Conservation (phyloP, 768 basidiomycete species). For the Sarcodon sp. region DNA sequence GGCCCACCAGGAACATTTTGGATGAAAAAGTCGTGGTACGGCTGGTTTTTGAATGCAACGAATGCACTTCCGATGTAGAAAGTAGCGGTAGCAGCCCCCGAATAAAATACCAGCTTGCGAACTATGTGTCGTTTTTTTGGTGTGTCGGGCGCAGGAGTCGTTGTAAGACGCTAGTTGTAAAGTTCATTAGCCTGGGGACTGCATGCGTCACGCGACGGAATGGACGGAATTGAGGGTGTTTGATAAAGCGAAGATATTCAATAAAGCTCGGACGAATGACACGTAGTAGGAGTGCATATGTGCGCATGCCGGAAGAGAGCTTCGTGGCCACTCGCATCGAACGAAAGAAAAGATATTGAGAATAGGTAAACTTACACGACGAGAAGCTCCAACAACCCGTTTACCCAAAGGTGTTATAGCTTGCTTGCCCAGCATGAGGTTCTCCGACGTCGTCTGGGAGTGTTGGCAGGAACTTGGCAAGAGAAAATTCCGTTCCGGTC, state of each 20-base stretch:
- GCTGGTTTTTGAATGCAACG: conserved; percentile 60
- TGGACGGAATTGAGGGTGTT: too few relatives aligned
- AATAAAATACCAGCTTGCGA: conserved; percentile 52
- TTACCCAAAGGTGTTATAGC: conserved; percentile 23
- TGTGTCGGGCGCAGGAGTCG: conserved; percentile 23
- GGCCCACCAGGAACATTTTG: conserved; percentile 70
- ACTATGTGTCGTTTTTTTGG: conserved; percentile 41
- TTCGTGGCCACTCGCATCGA: background rate
- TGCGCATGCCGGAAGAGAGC: background rate
- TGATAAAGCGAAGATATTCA: too few relatives aligned
- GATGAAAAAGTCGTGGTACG: conserved; percentile 80
- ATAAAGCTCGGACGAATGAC: background rate
- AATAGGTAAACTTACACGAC: conserved; percentile 31
- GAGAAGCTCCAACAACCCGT: conserved; percentile 30
- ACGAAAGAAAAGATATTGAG: background rate
- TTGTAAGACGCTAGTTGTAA: conserved; percentile 44
- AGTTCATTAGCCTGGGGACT: background rate
- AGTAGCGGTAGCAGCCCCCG: conserved; percentile 51
- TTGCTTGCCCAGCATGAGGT: conserved; percentile 27
- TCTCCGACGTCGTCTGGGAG: too few relatives aligned
- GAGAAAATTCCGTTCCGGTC: too few relatives aligned
- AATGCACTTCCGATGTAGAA: conserved; percentile 81
- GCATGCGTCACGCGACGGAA: too few relatives aligned
- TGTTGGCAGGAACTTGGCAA: too few relatives aligned
- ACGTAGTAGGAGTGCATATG: background rate